Percentiles rank a stretch among this genome's conserved stretches.
These are phyloP conservation scores for Tolypocladium cylindrosporum DNA, from an alignment of 2,329 filamentous ascomycete genomes.

Conservation along the genomic window DNA sequence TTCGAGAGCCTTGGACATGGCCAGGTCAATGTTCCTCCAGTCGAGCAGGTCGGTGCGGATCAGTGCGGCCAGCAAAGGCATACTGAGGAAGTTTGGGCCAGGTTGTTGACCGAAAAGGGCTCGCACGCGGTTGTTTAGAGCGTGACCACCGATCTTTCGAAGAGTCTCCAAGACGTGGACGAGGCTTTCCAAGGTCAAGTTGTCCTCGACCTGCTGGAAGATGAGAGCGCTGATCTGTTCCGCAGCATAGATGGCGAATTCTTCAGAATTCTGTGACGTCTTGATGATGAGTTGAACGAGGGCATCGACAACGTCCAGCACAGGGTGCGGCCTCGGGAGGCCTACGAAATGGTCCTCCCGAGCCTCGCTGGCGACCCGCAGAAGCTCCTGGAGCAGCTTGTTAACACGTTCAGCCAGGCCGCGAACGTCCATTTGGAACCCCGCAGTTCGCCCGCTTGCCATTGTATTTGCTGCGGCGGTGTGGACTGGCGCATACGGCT, in stretches of 20 bases:
- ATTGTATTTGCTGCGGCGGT: conserved; percentile 21
- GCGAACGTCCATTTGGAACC: conserved; percentile 41
- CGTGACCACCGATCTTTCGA: conserved; percentile 47
- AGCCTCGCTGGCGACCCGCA: conserved; percentile 41
- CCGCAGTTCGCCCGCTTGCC: conserved; percentile 40
- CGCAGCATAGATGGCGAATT: conserved; percentile 47
- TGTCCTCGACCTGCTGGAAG: conserved; percentile 44
- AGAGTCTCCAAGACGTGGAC: conserved; percentile 53
- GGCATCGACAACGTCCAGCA: conserved; percentile 54
- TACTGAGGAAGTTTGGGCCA: conserved; percentile 43
- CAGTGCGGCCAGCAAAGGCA: conserved; percentile 47
- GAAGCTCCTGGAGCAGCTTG: conserved; percentile 48
- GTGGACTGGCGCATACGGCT: conserved; percentile 46
- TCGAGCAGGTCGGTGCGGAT: conserved; percentile 52
- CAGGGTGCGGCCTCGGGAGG: conserved; percentile 45
- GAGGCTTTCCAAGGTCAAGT: conserved; percentile 48
- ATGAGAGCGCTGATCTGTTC: conserved; percentile 49
- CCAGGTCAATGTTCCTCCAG: conserved; percentile 56
- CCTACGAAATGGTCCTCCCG: conserved; percentile 51
- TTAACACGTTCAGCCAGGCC: conserved; percentile 43
- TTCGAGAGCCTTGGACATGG: conserved; percentile 62
- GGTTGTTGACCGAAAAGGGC: conserved; percentile 47
- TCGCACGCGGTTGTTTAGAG: conserved; percentile 44
- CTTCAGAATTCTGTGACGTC: conserved; percentile 50
- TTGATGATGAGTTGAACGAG: conserved; percentile 54